Evolutionary conservation across 768 basidiomycete genomes (phyloP).

Genomic region (Trametes elegans): DNA sequence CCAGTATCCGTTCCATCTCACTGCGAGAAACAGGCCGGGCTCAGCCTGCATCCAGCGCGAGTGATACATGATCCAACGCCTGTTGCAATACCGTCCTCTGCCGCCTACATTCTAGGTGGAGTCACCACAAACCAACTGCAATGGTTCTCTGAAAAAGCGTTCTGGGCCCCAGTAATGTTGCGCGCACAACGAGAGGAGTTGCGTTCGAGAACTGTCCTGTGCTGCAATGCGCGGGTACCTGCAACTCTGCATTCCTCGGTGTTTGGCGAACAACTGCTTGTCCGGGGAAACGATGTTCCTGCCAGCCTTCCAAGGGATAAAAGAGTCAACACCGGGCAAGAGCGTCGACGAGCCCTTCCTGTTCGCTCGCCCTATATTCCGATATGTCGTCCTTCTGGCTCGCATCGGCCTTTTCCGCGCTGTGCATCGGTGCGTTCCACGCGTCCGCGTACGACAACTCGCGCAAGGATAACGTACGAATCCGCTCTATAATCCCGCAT

Average conservation of each 20-base stretch:
- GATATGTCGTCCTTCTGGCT: conserved; percentile 6
- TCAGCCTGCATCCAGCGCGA: too few relatives aligned
- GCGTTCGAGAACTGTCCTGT: neutral
- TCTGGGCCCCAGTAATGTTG: neutral
- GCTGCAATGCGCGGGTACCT: conserved; percentile 9
- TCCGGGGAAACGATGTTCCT: neutral
- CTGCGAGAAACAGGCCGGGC: too few relatives aligned
- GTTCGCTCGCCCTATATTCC: neutral
- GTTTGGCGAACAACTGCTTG: neutral
- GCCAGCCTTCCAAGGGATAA: neutral
- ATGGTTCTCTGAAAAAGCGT: neutral
- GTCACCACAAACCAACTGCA: neutral
- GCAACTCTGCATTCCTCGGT: conserved; percentile 3
- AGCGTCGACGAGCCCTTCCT: conserved; percentile 1
- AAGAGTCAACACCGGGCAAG: neutral
- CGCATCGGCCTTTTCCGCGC: conserved; percentile 6
- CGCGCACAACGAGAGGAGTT: neutral
- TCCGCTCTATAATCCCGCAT: neutral
- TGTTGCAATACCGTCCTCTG: neutral
- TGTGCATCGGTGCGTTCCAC: neutral
- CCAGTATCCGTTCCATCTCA: neutral
- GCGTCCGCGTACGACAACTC: conserved; percentile 13
- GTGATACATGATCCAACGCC: neutral
- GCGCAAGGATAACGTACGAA: conserved; percentile 19
- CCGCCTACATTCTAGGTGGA: conserved; percentile 3